Evolutionary conservation across 1,284 basidiomycete genomes (phyloP), one percentile per base, ranked within the genome.

Genomic region (Marasmius oreades): DNA sequence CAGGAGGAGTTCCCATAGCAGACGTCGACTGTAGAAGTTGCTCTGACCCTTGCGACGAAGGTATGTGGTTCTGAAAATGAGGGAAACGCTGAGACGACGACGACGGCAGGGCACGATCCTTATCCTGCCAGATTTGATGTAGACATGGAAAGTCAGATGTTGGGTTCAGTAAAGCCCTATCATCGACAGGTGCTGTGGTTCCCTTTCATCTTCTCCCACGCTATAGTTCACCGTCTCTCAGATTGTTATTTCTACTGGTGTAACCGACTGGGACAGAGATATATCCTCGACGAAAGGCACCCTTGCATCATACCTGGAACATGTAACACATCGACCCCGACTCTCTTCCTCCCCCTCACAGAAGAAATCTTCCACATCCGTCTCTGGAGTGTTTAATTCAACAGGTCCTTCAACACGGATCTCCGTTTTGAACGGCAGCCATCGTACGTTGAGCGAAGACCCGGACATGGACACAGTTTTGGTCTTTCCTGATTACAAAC

Each of bases 401-500:
- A 64, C 77, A 18, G 79, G 84, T 55, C 75, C 81, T 3, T 77
- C 74, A 14, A 77, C 78, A 8, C 39, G 39, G 36, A 78, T 92
- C 55, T 86, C 90, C 5, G 86, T 95, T 51, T 78, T 93, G 28
- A 90, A 94, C 65, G 90, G 90, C 43, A 92, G 88, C 63, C 91
- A 94, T 66, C 76, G 77, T 50, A 83, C 86, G 11, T 68, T 89
- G 47, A 81, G 78, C 39, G 76, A 79, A 36, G 77, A 88, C 62
- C 70, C 79, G 52, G 77, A 82, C 53, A 71, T 77, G 45, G 86
- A 92, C 58, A 90, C 88, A 0, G 87, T 93, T 16, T 77, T 98
- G 51, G 81, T 97, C 1, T 86, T 98, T 65, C 95, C 95, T 4
- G 95, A 98, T 71, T 97, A 88, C 77, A 93, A 86, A 63, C 77